Base-by-base conservation (phyloP, 148 eudicot species). In the Nyssa sinensis region DNA sequence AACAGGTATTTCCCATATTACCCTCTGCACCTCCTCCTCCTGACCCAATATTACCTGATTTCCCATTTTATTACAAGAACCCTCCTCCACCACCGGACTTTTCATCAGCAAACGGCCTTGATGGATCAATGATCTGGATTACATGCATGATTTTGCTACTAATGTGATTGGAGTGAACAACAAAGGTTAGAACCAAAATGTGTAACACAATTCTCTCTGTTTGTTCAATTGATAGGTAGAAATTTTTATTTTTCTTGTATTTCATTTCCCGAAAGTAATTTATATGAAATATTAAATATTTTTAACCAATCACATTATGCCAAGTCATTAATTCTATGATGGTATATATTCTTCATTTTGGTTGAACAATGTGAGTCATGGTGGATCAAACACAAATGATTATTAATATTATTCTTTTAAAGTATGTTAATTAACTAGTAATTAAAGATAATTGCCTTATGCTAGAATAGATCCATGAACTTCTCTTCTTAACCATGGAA, bases 11-110 rank as follows among this genome's bases (percentile, higher is more conserved):
- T 41, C 1, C 67, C 73, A 13, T 75, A 67, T 23, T 19, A 67
- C 73, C 58, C 66, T 41, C 78, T 17, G 73, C 67, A 60, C 78
- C 78, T 31, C 73, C 78, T 58, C 73, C 73, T 24, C 78, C 78
- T 23, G 51, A 66, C 44, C 78, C 73, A 7, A 61, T 75, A 59
- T 69, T 70, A 35, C 78, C 78, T 44, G 67, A 34, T 29, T 75
- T 67, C n/a, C 78, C 78, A 30, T 75, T 66, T 33, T 67, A 75
- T 53, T 58, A 64, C 78, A 57, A 61, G 24, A 25, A 35, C 24
- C 65, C 74, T 17, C 64, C 74, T 14, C 74, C 65, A 1, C 66
- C 72, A 25, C 34, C 23, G 5, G 19, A 10, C 10, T 67, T 51
- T 30, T 68, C 78, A n/a, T 68, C 67, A 0, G 61, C 67, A n/a